Percentiles rank a stretch among this genome's conserved stretches.
Evolutionary conservation across 2,329 filamentous ascomycete species (phyloP).

Genomic region (Aspergillus hiratsukae): DNA sequence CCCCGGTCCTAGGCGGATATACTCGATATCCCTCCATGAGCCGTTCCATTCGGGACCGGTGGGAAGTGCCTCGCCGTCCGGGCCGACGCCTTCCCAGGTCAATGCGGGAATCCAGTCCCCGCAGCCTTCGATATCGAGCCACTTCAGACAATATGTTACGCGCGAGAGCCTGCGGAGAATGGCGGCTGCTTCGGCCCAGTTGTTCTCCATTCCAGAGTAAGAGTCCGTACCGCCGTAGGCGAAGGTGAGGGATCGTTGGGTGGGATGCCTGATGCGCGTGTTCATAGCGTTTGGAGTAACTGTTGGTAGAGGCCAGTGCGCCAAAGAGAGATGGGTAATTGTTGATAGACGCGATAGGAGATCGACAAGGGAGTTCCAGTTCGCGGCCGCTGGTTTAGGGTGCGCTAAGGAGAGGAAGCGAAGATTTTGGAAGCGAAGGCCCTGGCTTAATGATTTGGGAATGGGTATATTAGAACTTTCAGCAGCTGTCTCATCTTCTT

Average conservation of each 20-base stretch:
- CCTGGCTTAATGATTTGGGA: constrained; percentile 19
- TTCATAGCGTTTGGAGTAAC: constrained; percentile 52
- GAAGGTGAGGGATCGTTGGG: constrained; percentile 39
- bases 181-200: constrained; percentile 53
- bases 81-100: constrained; percentile 35
- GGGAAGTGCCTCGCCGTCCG: constrained; percentile 23
- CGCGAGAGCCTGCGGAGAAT: constrained; percentile 54
- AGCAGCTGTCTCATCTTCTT: constrained; percentile 3
- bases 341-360: constrained; percentile 52
- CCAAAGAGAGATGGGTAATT: constrained; percentile 59
- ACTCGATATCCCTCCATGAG: constrained; percentile 43
- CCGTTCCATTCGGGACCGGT: constrained; percentile 44
- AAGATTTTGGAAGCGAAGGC: constrained; percentile 47
- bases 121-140: constrained; percentile 61
- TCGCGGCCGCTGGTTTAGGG: constrained; percentile 39
- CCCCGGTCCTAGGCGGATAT: constrained; percentile 39
- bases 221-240: constrained; percentile 49
- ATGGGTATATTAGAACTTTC: constrained; percentile 4
- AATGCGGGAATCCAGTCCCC: constrained; percentile 52
- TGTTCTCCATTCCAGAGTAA: constrained; percentile 51
- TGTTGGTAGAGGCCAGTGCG: constrained; percentile 58
- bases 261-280: constrained; percentile 39
- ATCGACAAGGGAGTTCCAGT: constrained; percentile 53
- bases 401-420: constrained; percentile 57
- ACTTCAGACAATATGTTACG: constrained; percentile 55